Conservation (phyloP, 306 rosid genomes). For the Betula pendula region DNA sequence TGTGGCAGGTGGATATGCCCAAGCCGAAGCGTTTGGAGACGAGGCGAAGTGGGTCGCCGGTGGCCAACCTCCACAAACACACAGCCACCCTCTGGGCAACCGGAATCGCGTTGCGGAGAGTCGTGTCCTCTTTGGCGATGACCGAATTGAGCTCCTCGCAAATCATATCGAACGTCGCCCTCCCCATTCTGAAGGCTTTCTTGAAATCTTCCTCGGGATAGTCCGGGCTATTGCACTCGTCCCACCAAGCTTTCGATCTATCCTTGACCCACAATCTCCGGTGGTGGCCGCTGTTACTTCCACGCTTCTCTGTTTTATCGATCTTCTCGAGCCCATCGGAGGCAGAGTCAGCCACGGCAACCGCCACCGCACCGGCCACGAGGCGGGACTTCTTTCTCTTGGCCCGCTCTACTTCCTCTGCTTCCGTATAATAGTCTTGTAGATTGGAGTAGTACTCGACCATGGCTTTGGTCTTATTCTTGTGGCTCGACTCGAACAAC, state of each 20-base stretch:
- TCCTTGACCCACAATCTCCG: slow-evolving; percentile 92
- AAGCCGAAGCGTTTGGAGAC: slow-evolving; percentile 83
- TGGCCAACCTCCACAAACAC: slow-evolving; percentile 88
- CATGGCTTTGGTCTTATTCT: slow-evolving; percentile 57
- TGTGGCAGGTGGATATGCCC: slow-evolving; percentile 95
- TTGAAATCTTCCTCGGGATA: slow-evolving; percentile 81
- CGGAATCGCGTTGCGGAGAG: slow-evolving; percentile 80
- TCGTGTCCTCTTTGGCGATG: slow-evolving; percentile 82
- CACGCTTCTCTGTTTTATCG: slow-evolving; percentile 18
- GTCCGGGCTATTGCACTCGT: slow-evolving; percentile 75
- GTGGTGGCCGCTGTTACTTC: slow-evolving; percentile 29
- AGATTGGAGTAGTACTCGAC: slow-evolving; percentile 45
- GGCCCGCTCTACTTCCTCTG: slow-evolving; percentile 47
- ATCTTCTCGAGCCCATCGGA: slow-evolving; percentile 31
- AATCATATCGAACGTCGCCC: slow-evolving; percentile 67
- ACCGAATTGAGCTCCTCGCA: slow-evolving; percentile 85
- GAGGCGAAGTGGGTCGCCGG: slow-evolving; percentile 87
- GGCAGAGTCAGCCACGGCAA: slow-evolving; percentile 1
- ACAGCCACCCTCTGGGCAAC: slow-evolving; percentile 91
- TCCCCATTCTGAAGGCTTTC: slow-evolving; percentile 86
- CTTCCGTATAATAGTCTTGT: slow-evolving; percentile 44
- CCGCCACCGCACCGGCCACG: slow-evolving; percentile 33
- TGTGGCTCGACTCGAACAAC: slow-evolving; percentile 43
- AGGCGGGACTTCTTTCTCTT: slow-evolving; percentile 54
- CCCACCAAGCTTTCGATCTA: slow-evolving; percentile 98